A percentile compares a stretch with the other conserved stretches of the same genome.
phyloP scores from a whole-genome alignment of 2,329 filamentous ascomycete genomes.

The Neofusicoccum sp. region DNA sequence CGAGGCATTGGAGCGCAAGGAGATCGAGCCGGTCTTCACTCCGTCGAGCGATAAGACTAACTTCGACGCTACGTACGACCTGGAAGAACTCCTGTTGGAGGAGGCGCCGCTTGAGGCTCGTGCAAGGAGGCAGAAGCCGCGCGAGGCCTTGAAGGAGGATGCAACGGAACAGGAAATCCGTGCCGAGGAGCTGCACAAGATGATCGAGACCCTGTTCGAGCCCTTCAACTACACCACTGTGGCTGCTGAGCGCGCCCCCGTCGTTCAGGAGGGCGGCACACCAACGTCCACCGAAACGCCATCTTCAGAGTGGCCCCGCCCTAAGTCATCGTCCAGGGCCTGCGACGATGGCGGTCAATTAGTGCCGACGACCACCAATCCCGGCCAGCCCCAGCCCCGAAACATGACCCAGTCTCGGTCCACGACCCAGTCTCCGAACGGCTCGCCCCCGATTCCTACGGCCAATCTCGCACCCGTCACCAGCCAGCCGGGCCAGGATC shows the following conservation, averaged over 20 bases:
- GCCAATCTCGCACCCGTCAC: slow-evolving; percentile 31
- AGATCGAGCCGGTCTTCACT: slow-evolving; percentile 86
- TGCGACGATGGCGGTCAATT: slow-evolving; percentile 40
- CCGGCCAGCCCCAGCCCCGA: slow-evolving; percentile 15
- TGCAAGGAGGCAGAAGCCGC: slow-evolving; percentile 88
- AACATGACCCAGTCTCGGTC: slow-evolving; percentile 34
- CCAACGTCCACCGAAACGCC: slow-evolving; percentile 37
- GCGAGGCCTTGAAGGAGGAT: slow-evolving; percentile 89
- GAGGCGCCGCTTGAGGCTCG: slow-evolving; percentile 93
- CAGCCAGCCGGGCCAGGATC: slow-evolving; percentile 30
- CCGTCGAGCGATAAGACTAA: slow-evolving; percentile 98
- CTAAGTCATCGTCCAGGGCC: slow-evolving; percentile 33
- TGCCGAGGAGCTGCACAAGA: slow-evolving; percentile 88
- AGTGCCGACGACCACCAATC: slow-evolving; percentile 38
- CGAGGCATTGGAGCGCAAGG: slow-evolving; percentile 77
- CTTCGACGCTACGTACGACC: slow-evolving; percentile 96
- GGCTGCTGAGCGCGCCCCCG: slow-evolving; percentile 67
- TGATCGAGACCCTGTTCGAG: slow-evolving; percentile 92
- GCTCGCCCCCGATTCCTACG: slow-evolving; percentile 48
- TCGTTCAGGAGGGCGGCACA: slow-evolving; percentile 33
- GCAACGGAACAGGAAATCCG: slow-evolving; percentile 93
- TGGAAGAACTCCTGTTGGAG: slow-evolving; percentile 90
- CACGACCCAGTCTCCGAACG: slow-evolving; percentile 51
- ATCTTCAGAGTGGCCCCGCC: slow-evolving; percentile 33
- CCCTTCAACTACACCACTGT: slow-evolving; percentile 93